A percentile compares a stretch with the other conserved stretches of the same genome.
Evolutionary conservation across 1,139 yeast genomes (phyloP).

Genomic region (Hansenula anomala): DNA sequence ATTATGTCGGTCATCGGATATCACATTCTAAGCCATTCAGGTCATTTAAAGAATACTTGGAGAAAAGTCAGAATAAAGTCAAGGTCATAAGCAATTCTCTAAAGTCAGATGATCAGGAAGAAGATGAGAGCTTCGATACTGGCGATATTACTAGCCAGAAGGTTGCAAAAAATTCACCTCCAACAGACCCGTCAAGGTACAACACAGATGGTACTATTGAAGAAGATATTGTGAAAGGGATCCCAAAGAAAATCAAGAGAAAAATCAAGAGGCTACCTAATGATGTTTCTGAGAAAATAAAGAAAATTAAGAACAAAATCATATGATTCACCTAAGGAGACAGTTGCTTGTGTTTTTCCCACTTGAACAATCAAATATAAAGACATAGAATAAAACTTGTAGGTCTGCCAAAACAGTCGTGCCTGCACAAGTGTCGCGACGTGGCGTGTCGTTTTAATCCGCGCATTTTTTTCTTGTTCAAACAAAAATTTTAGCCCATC

Average conservation of each 20-base stretch:
- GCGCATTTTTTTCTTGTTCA: neutral
- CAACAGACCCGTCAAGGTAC: slow-evolving; percentile 11
- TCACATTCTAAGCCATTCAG: slow-evolving; percentile 5
- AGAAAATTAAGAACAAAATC: too few relatives aligned
- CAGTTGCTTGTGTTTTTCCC: too few relatives aligned
- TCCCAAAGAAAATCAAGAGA: slow-evolving; percentile 1
- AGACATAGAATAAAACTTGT: too few relatives aligned
- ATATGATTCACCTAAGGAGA: neutral
- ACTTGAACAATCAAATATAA: too few relatives aligned
- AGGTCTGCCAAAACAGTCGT: neutral
- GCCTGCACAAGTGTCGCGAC: too few relatives aligned
- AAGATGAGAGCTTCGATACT: neutral
- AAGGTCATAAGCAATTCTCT: slow-evolving; percentile 12
- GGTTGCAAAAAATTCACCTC: slow-evolving; percentile 16
- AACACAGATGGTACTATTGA: slow-evolving; percentile 1
- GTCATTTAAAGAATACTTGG: slow-evolving; percentile 12
- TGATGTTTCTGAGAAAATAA: neutral
- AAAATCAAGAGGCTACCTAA: neutral
- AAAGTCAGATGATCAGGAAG: neutral
- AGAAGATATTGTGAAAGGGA: slow-evolving; percentile 4
- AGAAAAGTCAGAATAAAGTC: slow-evolving; percentile 4
- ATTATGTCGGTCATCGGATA: slow-evolving; percentile 5
- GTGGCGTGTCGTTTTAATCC: too few relatives aligned
- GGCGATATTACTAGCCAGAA: slow-evolving; percentile 5
- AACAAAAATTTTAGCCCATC: too few relatives aligned